These are phyloP conservation scores for Phellopilus nigrolimitatus DNA, from an alignment of 1,284 basidiomycete species.

Conservation along the genomic window DNA sequence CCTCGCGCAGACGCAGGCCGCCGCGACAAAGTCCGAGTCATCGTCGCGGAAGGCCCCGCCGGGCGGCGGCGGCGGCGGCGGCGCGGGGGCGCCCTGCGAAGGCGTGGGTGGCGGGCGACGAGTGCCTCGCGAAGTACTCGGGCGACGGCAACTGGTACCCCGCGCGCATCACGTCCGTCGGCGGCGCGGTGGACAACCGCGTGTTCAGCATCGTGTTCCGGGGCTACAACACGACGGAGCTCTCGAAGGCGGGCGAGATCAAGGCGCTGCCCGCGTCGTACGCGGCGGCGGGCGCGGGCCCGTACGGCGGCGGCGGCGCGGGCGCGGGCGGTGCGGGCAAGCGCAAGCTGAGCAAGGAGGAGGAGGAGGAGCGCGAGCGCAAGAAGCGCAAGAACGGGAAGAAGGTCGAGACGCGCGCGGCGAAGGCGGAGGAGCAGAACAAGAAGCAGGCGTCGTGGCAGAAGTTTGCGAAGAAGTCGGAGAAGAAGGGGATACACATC, in stretches of 20 bases:
- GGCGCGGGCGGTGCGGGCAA: slow-evolving; percentile 43
- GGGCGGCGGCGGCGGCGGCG: slow-evolving; percentile 24
- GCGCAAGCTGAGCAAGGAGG: slow-evolving; percentile 73
- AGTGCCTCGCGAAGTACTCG: slow-evolving; percentile 89
- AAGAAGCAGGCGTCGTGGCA: slow-evolving; percentile 93
- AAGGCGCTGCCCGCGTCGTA: slow-evolving; percentile 54
- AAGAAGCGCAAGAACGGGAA: slow-evolving; percentile 98
- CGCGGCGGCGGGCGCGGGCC: slow-evolving; percentile 1
- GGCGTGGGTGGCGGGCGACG: slow-evolving; percentile 79
- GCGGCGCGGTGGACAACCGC: slow-evolving; percentile 80
- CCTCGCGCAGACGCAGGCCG: slow-evolving; percentile 41
- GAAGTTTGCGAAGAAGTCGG: slow-evolving; percentile 95
- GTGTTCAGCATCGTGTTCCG: slow-evolving; percentile 94
- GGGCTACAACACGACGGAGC: slow-evolving; percentile 93
- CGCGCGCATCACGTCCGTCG: slow-evolving; percentile 83
- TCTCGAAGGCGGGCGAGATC: slow-evolving; percentile 70
- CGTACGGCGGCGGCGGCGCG: slow-evolving; percentile 9
- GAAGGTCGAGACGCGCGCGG: slow-evolving; percentile 81
- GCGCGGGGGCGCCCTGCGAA: slow-evolving; percentile 40
- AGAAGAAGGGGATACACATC: slow-evolving; percentile 91
- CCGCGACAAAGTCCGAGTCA: slow-evolving; percentile 51
- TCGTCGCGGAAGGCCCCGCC: slow-evolving; percentile 20
- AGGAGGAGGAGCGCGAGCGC: slow-evolving; percentile 85
- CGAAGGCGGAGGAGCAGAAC: slow-evolving; percentile 86
- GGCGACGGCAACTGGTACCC: slow-evolving; percentile 89